Conservation (phyloP, 2,329 filamentous ascomycete species). For the Fusarium tricinctum region DNA sequence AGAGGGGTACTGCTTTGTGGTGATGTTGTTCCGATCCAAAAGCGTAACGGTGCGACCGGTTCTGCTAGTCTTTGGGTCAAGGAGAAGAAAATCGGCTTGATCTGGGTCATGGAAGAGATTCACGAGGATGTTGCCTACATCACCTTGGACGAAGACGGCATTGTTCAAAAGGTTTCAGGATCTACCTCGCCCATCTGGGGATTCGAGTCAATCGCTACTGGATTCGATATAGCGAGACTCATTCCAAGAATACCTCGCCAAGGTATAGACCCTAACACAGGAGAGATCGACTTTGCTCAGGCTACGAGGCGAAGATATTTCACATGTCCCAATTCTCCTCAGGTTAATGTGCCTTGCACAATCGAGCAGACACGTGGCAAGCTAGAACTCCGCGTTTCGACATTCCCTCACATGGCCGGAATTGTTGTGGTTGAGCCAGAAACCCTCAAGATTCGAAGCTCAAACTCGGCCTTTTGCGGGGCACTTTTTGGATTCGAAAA, state of each 20-base stretch:
- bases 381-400: conserved; percentile 85
- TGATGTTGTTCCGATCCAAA: conserved; percentile 98
- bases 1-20: conserved; percentile 93
- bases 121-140: conserved; percentile 90
- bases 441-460: conserved; percentile 85
- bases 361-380: conserved; percentile 79
- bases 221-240: conserved; percentile 81
- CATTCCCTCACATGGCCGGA: conserved; percentile 96
- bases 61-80: conserved; percentile 99
- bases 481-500: conserved; percentile 91
- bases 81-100: conserved; percentile 92
- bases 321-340: conserved; percentile 82
- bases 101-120: conserved; percentile 98
- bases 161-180: conserved; percentile 78
- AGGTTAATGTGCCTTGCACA: conserved; percentile 86
- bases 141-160: conserved; percentile 81
- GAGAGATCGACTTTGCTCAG: conserved; percentile 82
- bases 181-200: conserved; percentile 91
- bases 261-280: conserved; percentile 76
- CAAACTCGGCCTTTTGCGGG: conserved; percentile 93
- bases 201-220: conserved; percentile 73
- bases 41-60: conserved; percentile 90
- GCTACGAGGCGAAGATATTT: conserved; percentile 82
- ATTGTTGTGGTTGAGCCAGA: conserved; percentile 92
- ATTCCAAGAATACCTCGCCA: conserved; percentile 87